Evolutionary conservation across 805 yeast genomes (phyloP).

Genomic region (Metschnikowia proteae): DNA sequence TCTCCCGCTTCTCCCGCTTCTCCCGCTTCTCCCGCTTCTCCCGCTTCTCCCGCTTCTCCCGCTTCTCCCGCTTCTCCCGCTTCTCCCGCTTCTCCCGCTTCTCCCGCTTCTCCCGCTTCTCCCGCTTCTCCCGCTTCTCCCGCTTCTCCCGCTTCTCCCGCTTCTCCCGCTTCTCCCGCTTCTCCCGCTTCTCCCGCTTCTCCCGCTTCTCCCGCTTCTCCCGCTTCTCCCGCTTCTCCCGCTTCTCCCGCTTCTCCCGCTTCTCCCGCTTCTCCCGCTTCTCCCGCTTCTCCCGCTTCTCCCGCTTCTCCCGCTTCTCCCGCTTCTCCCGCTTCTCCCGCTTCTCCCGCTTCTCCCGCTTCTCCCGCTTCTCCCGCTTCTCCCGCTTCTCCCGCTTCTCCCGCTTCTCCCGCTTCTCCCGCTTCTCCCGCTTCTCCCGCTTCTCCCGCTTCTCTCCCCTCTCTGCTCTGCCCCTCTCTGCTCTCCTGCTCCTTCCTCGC

Average conservation of each 20-base stretch:
- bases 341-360: not conserved
- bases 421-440: not conserved
- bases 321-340: not conserved
- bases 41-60: not conserved
- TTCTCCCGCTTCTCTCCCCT: conserved; percentile 1
- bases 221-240: not conserved
- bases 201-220: not conserved
- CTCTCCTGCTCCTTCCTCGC: conserved; percentile 33
- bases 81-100: not conserved
- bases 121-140: not conserved
- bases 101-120: not conserved
- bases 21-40: conserved; percentile 1
- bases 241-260: not conserved
- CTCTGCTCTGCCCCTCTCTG: no score
- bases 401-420: not conserved
- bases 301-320: not conserved
- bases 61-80: not conserved
- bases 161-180: not conserved
- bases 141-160: not conserved
- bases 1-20: not conserved
- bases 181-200: not conserved
- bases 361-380: not conserved
- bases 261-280: not conserved
- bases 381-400: not conserved
- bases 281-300: not conserved